A percentile compares a stretch with the other conserved stretches of the same genome.
phyloP scores from a whole-genome alignment of 2,329 filamentous ascomycete genomes.

The Fusarium clavum region DNA sequence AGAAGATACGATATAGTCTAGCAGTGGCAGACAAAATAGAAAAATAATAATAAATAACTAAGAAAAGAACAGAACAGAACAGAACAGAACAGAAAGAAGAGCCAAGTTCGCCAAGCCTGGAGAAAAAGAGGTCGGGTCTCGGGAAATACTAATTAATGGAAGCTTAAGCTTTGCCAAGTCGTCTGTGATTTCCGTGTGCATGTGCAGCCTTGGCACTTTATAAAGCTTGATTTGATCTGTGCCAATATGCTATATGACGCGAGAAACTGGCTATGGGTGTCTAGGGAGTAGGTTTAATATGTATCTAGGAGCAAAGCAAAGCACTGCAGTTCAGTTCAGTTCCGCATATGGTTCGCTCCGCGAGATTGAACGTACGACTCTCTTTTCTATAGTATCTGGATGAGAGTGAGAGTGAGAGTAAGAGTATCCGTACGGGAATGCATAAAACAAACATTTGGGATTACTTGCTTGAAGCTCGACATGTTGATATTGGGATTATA shows the following conservation, averaged over 20 bases:
- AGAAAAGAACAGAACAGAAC: background rate
- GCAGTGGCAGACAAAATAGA: background rate
- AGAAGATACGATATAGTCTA: background rate
- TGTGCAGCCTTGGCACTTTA: constrained; percentile 41
- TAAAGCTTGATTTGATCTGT: constrained; percentile 38
- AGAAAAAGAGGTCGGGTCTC: constrained; percentile 38
- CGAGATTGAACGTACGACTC: constrained; percentile 1
- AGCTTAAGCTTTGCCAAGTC: constrained; percentile 51
- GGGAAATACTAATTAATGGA: constrained; percentile 29
- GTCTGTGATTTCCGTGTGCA: constrained; percentile 20
- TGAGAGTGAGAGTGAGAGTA: background rate
- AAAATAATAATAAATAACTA: background rate
- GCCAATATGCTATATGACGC: constrained; percentile 24
- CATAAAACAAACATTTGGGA: background rate
- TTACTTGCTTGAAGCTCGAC: background rate
- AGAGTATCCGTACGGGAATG: no score
- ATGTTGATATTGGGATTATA: background rate
- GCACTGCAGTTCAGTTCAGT: background rate
- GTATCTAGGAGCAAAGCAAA: background rate
- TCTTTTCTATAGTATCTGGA: background rate
- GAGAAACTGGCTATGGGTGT: background rate
- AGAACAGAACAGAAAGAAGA: background rate
- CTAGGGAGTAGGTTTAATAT: constrained; percentile 2
- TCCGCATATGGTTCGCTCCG: background rate
- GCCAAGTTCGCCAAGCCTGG: constrained; percentile 34